phyloP scores from a whole-genome alignment of 495 filamentous ascomycete genomes.

The Talaromyces trachyspermus region DNA sequence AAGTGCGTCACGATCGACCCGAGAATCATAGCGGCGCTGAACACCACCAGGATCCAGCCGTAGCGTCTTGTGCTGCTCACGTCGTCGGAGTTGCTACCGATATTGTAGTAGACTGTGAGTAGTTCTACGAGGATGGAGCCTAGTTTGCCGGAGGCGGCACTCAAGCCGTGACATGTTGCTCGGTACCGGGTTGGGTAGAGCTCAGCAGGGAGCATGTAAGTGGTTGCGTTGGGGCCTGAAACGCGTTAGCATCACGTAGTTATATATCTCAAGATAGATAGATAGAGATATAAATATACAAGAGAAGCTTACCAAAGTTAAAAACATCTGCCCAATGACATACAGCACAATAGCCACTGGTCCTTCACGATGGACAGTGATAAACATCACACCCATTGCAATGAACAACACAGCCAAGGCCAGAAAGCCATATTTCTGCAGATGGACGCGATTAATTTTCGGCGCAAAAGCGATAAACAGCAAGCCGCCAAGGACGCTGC shows the following conservation, averaged over 20 bases:
- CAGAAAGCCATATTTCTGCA: slow-evolving; percentile 44
- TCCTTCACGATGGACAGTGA: slow-evolving; percentile 5
- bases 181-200: slow-evolving; percentile 43
- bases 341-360: slow-evolving; percentile 18
- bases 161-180: slow-evolving; percentile 35
- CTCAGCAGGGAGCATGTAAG: slow-evolving; percentile 37
- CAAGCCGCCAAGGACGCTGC: slow-evolving; percentile 39
- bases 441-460: slow-evolving; percentile 37
- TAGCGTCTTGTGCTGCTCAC: slow-evolving; percentile 28
- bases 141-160: slow-evolving; percentile 37
- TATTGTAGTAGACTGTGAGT: slow-evolving; percentile 36
- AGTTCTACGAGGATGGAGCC: slow-evolving; percentile 35
- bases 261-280: slow-evolving; percentile 53
- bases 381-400: slow-evolving; percentile 17
- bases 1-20: slow-evolving; percentile 38
- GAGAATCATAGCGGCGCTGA: slow-evolving; percentile 40
- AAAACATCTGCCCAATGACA: slow-evolving; percentile 23
- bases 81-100: slow-evolving; percentile 19
- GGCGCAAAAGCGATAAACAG: slow-evolving; percentile 38
- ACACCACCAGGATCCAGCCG: slow-evolving; percentile 38
- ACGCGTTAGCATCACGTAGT: slow-evolving; percentile 22
- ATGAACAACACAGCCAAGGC: slow-evolving; percentile 16
- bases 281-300: too few relatives aligned
- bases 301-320: slow-evolving; percentile 32
- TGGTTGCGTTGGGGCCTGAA: slow-evolving; percentile 24